Evolutionary conservation across 1,284 basidiomycete species (phyloP), one percentile per base, ranked within the genome.

Genomic region (Ceratobasidium sp.): DNA sequence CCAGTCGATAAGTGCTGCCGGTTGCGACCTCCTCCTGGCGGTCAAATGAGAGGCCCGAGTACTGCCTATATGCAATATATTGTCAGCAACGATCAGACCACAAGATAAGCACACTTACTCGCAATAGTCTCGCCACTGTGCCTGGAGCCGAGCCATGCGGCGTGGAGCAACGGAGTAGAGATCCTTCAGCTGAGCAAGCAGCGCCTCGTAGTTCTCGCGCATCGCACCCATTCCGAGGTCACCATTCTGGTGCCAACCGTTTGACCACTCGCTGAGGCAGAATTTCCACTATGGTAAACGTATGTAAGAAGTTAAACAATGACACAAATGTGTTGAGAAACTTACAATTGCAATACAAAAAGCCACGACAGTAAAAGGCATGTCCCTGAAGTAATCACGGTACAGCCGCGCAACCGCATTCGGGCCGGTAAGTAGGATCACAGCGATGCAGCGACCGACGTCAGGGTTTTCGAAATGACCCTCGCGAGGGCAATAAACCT

Each of bases 321-420:
- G n/a, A n/a, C n/a, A n/a, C n/a, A n/a, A n/a, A n/a, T n/a, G n/a
- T n/a, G n/a, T n/a, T n/a, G n/a, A n/a, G n/a, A n/a, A n/a, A n/a
- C n/a, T 13, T 67, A 76, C 73, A 4, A 76, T 40, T 12, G 73
- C 60, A 20, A 67, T 28, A 6, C 26, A 46, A 28, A 76, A 76
- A 0, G 73, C 63, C 1, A 55, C 42, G 51, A 76, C 10, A 4
- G 61, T 66, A 0, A 76, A n/a, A 0, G 46, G 51, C 63, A 76
- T 76, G n/a, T 67, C 51, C 12, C 18, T 20, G 39, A 76, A 76
- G 39, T 76, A 76, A 33, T 76, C 63, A 0, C 40, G 73, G 23
- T 40, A 76, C 42, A 56, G 9, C 2, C 66, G 61, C 0, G 63
- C 73, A 20, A 56, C 51, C 4, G 61, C 51, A 5, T 28, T 55